phyloP scores from a whole-genome alignment of 1,284 basidiomycete species.

The Sphagnurus paluster region DNA sequence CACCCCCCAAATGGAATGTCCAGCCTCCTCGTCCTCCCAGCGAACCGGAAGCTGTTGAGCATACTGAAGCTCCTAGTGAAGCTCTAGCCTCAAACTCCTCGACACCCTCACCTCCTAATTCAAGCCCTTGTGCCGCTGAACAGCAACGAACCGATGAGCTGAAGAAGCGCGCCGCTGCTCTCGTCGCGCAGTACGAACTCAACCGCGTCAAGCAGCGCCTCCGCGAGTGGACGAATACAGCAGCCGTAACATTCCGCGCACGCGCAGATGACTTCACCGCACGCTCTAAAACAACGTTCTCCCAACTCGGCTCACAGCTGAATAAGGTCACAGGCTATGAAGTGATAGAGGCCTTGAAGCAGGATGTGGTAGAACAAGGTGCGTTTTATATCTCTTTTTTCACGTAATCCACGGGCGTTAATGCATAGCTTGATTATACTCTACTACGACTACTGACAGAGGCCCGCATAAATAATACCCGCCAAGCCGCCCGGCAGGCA shows the following conservation, averaged over 20 bases:
- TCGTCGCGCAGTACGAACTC: conserved; percentile 26
- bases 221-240: conserved; percentile 50
- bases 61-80: conserved; percentile 6
- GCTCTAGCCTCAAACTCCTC: conserved; percentile 2
- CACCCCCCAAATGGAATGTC: conserved; percentile 21
- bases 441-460: conserved; percentile 47
- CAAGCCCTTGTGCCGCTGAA: not conserved
- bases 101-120: not conserved
- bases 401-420: no score
- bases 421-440: no score
- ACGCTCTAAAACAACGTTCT: conserved; percentile 58
- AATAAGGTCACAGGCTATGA: conserved; percentile 90
- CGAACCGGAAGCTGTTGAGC: no score
- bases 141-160: conserved; percentile 6
- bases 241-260: conserved; percentile 47
- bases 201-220: conserved; percentile 41
- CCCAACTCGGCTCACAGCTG: conserved; percentile 72
- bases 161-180: not conserved
- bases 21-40: conserved; percentile 9
- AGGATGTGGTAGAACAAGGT: conserved; percentile 81
- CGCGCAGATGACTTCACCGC: conserved; percentile 60
- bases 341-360: conserved; percentile 84
- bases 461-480: conserved; percentile 57
- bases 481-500: conserved; percentile 61
- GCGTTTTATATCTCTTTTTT: conserved; percentile 25